Conservation (phyloP, 768 basidiomycete genomes). For the Asterophora lycoperdoides region DNA sequence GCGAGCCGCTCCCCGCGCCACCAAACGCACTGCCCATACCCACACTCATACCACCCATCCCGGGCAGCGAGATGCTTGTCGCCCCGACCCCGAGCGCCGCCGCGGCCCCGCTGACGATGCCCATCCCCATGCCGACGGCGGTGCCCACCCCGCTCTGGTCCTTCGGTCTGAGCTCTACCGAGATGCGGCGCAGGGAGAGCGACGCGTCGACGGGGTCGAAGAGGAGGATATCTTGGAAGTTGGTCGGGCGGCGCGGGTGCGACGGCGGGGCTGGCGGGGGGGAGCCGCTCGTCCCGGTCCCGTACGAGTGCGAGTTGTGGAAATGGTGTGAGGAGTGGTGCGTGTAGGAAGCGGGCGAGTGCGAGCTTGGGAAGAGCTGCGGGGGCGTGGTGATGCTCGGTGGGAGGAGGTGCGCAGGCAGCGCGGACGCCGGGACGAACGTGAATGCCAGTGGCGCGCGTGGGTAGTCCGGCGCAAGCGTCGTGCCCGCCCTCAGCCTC, state of each 20-base stretch:
- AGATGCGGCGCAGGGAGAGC: conserved; percentile 52
- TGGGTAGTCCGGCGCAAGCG: conserved; percentile 23
- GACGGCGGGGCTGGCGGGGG: no score
- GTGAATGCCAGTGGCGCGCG: conserved; percentile 49
- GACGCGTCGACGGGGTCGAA: no score
- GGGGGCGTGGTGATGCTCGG: no score
- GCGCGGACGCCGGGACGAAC: conserved; percentile 38
- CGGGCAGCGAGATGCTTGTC: conserved; percentile 62
- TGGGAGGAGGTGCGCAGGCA: conserved; percentile 39
- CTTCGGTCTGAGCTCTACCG: conserved; percentile 62
- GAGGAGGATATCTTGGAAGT: no score
- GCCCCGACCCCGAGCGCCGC: conserved; percentile 26
- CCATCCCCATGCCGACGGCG: conserved; percentile 45
- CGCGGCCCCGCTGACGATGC: conserved; percentile 21
- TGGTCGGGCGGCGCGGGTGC: no score
- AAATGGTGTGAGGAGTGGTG: no score
- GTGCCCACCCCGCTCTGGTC: conserved; percentile 54
- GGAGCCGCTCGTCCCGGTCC: no score
- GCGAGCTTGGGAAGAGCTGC: no score
- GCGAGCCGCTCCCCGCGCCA: no score
- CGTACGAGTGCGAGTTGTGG: no score
- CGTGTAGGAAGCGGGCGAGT: no score
- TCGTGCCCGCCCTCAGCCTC: conserved; percentile 40
- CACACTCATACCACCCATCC: conserved; percentile 30
- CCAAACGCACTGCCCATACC: no score